Evolutionary conservation across 495 filamentous ascomycete species (phyloP).

Genomic region (Penicillium ochrochloron): DNA sequence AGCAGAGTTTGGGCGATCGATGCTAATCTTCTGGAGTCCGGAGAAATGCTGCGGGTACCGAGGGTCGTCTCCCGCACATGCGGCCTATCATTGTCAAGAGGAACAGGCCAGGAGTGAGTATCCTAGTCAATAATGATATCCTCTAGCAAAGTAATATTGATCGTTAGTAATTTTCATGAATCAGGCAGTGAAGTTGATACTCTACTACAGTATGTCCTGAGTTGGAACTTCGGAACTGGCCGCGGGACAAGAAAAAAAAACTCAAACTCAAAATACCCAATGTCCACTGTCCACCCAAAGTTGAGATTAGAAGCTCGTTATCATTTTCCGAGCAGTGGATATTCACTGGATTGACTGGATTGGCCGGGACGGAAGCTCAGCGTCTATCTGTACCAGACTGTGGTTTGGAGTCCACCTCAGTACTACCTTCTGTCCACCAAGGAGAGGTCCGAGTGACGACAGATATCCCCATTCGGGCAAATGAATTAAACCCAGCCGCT

Average conservation of each 20-base stretch:
- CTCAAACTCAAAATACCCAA: background rate
- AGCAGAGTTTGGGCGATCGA: slow-evolving; percentile 18
- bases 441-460: slow-evolving; percentile 6
- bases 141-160: background rate
- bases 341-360: background rate
- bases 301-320: slow-evolving; percentile 3
- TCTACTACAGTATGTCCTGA: background rate
- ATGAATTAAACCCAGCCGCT: slow-evolving; percentile 1
- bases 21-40: slow-evolving; percentile 11
- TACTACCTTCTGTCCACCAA: slow-evolving; percentile 5
- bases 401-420: slow-evolving; percentile 6
- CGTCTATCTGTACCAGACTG: background rate
- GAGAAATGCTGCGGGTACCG: slow-evolving; percentile 14
- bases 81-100: background rate
- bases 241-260: slow-evolving; percentile 3
- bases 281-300: slow-evolving; percentile 2
- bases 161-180: background rate
- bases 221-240: slow-evolving; percentile 11
- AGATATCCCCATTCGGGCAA: slow-evolving; percentile 17
- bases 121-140: background rate
- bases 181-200: slow-evolving; percentile 2
- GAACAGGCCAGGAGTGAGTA: background rate
- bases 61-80: slow-evolving; percentile 13
- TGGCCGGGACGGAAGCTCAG: background rate
- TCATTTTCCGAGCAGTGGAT: slow-evolving; percentile 1